phyloP scores from a whole-genome alignment of 495 filamentous ascomycete genomes.

The Xylaria cubensis region DNA sequence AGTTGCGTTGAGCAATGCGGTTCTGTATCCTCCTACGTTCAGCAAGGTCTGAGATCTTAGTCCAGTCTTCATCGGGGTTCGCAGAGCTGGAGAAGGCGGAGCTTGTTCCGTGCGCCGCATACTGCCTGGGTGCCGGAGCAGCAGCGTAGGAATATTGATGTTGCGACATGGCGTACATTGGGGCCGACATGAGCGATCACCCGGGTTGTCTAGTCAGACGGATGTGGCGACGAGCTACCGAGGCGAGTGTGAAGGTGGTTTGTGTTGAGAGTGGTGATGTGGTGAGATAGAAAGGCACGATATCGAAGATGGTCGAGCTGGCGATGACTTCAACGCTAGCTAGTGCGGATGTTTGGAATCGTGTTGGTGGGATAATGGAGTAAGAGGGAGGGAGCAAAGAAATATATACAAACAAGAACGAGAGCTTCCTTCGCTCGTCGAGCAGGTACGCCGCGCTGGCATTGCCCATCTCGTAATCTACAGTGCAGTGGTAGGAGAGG shows the following conservation, averaged over 20 bases:
- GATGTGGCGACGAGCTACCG: background rate
- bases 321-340: conserved; percentile 31
- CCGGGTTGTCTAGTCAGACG: background rate
- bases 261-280: background rate
- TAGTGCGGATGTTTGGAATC: conserved; percentile 25
- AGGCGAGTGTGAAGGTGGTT: background rate
- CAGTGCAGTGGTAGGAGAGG: conserved; percentile 10
- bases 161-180: conserved; percentile 55
- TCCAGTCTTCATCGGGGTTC: conserved; percentile 98
- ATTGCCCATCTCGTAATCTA: conserved; percentile 21
- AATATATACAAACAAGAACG: conserved; percentile 29
- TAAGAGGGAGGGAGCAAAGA: conserved; percentile 34
- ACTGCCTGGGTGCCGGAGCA: conserved; percentile 61
- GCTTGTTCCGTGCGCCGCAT: conserved; percentile 76
- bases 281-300: background rate
- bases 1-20: conserved; percentile 96
- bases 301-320: conserved; percentile 11
- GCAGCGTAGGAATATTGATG: conserved; percentile 52
- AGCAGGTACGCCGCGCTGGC: conserved; percentile 27
- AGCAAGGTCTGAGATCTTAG: conserved; percentile 96
- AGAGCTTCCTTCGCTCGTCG: conserved; percentile 29
- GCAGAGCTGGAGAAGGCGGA: conserved; percentile 96
- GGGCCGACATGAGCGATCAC: conserved; percentile 26
- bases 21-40: conserved; percentile 96
- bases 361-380: conserved; percentile 35